Percentiles rank a stretch among this genome's conserved stretches.
Evolutionary conservation across 805 yeast species (phyloP).

Genomic region (Kuraishia ogatae): DNA sequence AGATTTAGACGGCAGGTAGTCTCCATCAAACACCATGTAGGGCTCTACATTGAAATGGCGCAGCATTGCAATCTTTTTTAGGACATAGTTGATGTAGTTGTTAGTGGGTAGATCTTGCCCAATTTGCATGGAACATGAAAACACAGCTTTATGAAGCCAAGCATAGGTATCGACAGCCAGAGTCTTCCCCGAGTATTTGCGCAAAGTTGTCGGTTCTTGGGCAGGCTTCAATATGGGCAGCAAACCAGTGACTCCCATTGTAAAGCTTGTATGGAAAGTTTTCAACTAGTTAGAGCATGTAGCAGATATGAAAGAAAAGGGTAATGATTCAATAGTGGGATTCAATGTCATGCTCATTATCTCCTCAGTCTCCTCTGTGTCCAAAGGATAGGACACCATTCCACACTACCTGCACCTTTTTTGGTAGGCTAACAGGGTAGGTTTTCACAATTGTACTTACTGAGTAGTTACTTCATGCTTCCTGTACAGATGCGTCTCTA

Average conservation of each 20-base stretch:
- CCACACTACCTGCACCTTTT: no score
- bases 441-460: no score
- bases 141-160: constrained; percentile 88
- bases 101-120: constrained; percentile 63
- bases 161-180: constrained; percentile 94
- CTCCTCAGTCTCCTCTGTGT: no score
- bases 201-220: constrained; percentile 50
- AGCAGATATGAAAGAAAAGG: no score
- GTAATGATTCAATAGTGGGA: no score
- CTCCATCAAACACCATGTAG: constrained; percentile 91
- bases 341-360: no score
- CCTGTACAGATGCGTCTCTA: neutral
- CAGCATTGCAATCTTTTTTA: constrained; percentile 60
- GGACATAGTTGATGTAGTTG: constrained; percentile 62
- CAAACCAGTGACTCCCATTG: constrained; percentile 80
- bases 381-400: no score
- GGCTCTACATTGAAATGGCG: constrained; percentile 65
- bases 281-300: no score
- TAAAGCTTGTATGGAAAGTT: neutral
- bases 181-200: constrained; percentile 59
- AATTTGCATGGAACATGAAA: constrained; percentile 76
- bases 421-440: no score
- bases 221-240: constrained; percentile 72
- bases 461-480: no score
- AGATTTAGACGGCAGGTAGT: constrained; percentile 68